Evolutionary conservation across 1,284 basidiomycete species (phyloP), one percentile per base, ranked within the genome.

Genomic region (Macrocystidia cucumis): DNA sequence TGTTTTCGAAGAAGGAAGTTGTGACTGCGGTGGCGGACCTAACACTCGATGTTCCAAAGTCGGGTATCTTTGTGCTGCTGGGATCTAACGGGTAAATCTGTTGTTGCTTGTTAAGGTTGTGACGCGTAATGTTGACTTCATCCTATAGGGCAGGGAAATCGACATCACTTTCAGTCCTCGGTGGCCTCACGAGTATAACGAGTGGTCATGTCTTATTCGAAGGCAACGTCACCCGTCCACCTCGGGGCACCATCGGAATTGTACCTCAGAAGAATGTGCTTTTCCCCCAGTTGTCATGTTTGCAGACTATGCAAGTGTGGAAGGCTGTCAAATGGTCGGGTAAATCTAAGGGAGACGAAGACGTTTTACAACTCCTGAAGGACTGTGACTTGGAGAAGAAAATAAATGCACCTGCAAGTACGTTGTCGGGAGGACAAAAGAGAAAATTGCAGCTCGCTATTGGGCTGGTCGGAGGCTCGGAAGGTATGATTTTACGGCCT

Each of bases 231-330:
- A 48, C 62, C 12, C 62, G 55, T 4, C 77, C 77, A 1, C 64
- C 74, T 2, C 70, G 71, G 0, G 81, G 82, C 2, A 70, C 68
- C 0, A 56, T 89, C 11, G 85, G 86, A 5, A 77, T 89, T 37
- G 86, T 88, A 0, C 82, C 82, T 0, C 86, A 90, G 57, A 86
- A 84, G 60, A 87, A 89, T 45, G 84, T 90, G 2, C 64, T 90
- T 1, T 87, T 86, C 56, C 74, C 83, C 1, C 83, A 89, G 41
- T 62, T 90, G 16, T 73, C 78, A 1, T 86, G 82, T 49, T 63
- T 74, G 37, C 78, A 89, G 55, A 88, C 83, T 2, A 60, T 89
- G 16, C 63, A 67, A 2, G 67, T 89, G 9, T 90, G 86, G 85
- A 65, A 62, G 20, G 77, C 76, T 3, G 69, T 89, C 49, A 90